These are phyloP conservation scores for Tuber indicum DNA, from an alignment of 495 filamentous ascomycete species.

Conservation along the genomic window DNA sequence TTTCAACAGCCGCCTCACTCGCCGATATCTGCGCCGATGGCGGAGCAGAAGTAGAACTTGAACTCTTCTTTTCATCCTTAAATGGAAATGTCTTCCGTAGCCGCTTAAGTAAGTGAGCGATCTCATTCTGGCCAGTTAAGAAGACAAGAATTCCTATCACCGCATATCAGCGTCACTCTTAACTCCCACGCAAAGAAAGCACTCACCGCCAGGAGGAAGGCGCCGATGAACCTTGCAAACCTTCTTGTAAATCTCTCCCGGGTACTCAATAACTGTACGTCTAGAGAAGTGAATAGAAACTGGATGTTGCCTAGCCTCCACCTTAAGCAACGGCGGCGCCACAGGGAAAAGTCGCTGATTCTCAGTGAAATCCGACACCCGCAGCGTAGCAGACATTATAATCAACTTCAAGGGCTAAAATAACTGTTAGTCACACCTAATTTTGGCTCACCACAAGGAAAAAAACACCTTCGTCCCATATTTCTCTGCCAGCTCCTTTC, in stretches of 20 bases:
- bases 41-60: slow-evolving; percentile 49
- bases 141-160: slow-evolving; percentile 77
- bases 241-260: slow-evolving; percentile 82
- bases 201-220: slow-evolving; percentile 63
- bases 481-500: slow-evolving; percentile 58
- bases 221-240: slow-evolving; percentile 83
- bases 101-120: slow-evolving; percentile 66
- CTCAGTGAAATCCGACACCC: slow-evolving; percentile 81
- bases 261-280: slow-evolving; percentile 76
- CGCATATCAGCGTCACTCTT: slow-evolving; percentile 11
- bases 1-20: slow-evolving; percentile 70
- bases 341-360: slow-evolving; percentile 71
- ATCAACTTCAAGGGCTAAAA: slow-evolving; percentile 78
- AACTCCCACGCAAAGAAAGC: not conserved
- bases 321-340: slow-evolving; percentile 78
- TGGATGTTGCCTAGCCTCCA: slow-evolving; percentile 87
- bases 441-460: not conserved
- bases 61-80: slow-evolving; percentile 41
- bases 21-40: slow-evolving; percentile 67
- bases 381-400: slow-evolving; percentile 95
- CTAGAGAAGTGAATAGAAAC: slow-evolving; percentile 86
- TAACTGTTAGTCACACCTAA: not conserved
- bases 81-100: slow-evolving; percentile 66
- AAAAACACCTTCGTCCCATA: slow-evolving; percentile 45
- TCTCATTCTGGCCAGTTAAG: slow-evolving; percentile 89